Evolutionary conservation across 495 filamentous ascomycete genomes (phyloP), one percentile per base, ranked within the genome.

Genomic region (Aspergillus nanangensis): DNA sequence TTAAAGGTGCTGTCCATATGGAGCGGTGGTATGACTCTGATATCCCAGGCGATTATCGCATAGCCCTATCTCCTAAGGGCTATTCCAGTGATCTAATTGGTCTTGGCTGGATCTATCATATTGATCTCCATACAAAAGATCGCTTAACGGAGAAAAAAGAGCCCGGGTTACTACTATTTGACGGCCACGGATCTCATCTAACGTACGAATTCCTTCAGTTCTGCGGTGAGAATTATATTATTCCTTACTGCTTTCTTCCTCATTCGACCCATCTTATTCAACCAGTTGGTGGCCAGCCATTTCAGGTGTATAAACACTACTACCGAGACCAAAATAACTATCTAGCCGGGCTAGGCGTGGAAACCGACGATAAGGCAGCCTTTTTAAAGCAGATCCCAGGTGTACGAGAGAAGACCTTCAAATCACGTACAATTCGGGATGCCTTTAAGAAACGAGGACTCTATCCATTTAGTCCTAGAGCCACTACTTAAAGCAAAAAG

Each of bases 21-120:
- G 36, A 38, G 18, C 15, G 18, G 11, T 38, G 11, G 36, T 38
- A 38, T 21, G 36, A 38, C 11, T 14, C 18, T 11, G 36, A 21
- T 38, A 38, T 38, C 20, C 36, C 15, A 38, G 36, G 20, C 4
- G 15, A 38, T 18, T 38, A 38, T 21, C 36, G 19, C 14, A 38
- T 38, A 38, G 36, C 36, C 19, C 5, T 38, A 38, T 38, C 36
- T 38, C 36, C 36, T 38, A 38, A 38, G 19, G 18, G 14, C 36
- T 38, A 38, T 38, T 18, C 36, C 20, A 38, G n/a, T 3, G 11
- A 38, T 38, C 11, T 18, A 18, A 38, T 38, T 38, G 35, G 35
- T 17, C 35, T 38, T 19, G 17, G 18, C 17, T 38, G 17, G 35
- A 19, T 38, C 18, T 19, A 38, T 8, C 36, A 38, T 18, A 18